These are phyloP conservation scores for Verticillium nonalfalfae DNA, from an alignment of 2,329 filamentous ascomycete genomes.

Conservation along the genomic window DNA sequence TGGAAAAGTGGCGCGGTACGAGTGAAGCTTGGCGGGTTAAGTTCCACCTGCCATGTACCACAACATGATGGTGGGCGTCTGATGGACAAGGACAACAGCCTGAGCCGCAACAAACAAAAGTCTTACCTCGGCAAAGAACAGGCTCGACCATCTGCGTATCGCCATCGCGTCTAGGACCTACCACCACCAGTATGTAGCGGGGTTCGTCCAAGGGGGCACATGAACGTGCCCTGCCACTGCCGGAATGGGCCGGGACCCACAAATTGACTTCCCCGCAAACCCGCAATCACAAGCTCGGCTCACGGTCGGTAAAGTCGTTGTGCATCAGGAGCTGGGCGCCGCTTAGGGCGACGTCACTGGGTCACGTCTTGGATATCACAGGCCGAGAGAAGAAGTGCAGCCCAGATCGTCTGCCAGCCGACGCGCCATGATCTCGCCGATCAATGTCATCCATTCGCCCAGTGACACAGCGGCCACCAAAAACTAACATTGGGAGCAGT, in stretches of 20 bases:
- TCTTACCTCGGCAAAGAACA: too few species aligned
- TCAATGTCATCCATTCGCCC: background rate
- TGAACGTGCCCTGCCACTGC: background rate
- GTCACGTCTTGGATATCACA: background rate
- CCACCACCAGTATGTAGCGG: too few species aligned
- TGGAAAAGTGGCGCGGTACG: too few species aligned
- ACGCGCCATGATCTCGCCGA: background rate
- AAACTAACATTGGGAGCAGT: background rate
- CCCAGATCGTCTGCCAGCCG: background rate
- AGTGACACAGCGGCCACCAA: background rate
- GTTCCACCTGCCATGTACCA: too few species aligned
- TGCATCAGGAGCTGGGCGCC: background rate
- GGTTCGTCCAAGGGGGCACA: too few species aligned
- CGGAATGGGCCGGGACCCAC: conserved; percentile 2
- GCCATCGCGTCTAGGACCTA: too few species aligned
- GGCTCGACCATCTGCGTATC: too few species aligned
- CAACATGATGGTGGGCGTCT: too few species aligned
- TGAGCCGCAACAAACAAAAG: too few species aligned
- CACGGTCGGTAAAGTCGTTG: conserved; percentile 35
- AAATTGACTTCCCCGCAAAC: conserved; percentile 34
- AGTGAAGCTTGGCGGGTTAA: too few species aligned
- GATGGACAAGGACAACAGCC: too few species aligned
- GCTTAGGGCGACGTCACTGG: background rate
- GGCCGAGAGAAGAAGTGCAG: background rate
- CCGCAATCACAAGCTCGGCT: conserved; percentile 50